Conservation (phyloP, 208 protist species). For the Leishmania martiniquensis region DNA sequence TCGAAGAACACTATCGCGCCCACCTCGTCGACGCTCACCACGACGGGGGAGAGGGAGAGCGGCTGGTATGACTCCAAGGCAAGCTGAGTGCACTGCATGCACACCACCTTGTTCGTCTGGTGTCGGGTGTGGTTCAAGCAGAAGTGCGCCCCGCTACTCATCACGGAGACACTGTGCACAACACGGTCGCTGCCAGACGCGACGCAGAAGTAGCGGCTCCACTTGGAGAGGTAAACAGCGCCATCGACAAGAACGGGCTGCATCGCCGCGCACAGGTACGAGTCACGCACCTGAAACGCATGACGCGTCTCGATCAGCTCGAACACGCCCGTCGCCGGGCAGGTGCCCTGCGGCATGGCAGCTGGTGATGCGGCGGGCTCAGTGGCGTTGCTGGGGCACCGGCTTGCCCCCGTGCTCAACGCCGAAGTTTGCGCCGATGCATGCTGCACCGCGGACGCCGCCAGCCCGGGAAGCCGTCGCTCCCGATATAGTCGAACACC, state of each 20-base stretch:
- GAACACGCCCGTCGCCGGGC: slow-evolving; percentile 42
- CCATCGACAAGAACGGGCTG: slow-evolving; percentile 13
- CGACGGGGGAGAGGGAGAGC: slow-evolving; percentile 32
- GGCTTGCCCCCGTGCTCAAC: not conserved
- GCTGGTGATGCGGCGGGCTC: not conserved
- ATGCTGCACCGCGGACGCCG: not conserved
- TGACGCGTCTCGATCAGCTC: slow-evolving; percentile 37
- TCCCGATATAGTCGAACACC: slow-evolving; percentile 49
- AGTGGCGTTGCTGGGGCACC: not conserved
- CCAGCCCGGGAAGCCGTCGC: slow-evolving; percentile 1
- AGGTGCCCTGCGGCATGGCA: not conserved
- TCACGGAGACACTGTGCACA: slow-evolving; percentile 67
- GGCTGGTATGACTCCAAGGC: slow-evolving; percentile 33
- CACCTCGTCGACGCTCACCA: slow-evolving; percentile 75
- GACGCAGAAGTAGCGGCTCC: slow-evolving; percentile 58
- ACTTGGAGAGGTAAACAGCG: slow-evolving; percentile 31
- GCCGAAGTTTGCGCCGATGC: not conserved
- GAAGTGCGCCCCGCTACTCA: slow-evolving; percentile 65
- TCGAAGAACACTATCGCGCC: slow-evolving; percentile 66
- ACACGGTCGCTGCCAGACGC: slow-evolving; percentile 61
- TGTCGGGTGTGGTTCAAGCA: slow-evolving; percentile 62
- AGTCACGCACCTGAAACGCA: slow-evolving; percentile 47
- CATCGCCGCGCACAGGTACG: slow-evolving; percentile 48
- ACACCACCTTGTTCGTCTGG: slow-evolving; percentile 44
- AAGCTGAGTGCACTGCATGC: slow-evolving; percentile 51